These are phyloP conservation scores for Moesziomyces parantarcticus DNA, from an alignment of 1,284 basidiomycete genomes.

Conservation along the genomic window DNA sequence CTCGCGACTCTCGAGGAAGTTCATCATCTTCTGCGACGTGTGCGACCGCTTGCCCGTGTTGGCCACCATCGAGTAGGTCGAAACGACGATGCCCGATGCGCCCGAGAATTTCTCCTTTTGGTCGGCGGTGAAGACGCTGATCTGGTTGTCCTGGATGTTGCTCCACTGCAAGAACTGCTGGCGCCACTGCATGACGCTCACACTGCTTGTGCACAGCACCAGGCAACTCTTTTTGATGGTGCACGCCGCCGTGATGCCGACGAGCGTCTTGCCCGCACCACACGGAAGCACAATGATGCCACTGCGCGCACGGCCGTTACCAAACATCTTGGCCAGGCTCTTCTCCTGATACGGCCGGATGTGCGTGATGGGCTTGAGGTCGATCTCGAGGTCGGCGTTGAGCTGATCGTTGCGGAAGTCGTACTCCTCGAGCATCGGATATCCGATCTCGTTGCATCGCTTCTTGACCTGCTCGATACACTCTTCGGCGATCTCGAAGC, in stretches of 20 bases:
- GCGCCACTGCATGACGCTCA: constrained; percentile 67
- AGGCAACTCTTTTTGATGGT: constrained; percentile 99
- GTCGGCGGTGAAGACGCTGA: constrained; percentile 67
- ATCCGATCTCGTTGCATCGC: constrained; percentile 66
- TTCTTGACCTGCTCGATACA: constrained; percentile 66
- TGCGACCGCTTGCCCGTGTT: constrained; percentile 67
- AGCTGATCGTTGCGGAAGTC: constrained; percentile 67
- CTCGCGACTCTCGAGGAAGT: constrained; percentile 66
- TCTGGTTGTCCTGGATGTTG: constrained; percentile 67
- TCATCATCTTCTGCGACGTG: constrained; percentile 68
- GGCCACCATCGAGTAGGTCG: constrained; percentile 68
- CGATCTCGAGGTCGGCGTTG: constrained; percentile 67
- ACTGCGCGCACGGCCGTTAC: constrained; percentile 71
- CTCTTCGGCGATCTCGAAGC: constrained; percentile 65
- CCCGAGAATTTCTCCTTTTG: constrained; percentile 67
- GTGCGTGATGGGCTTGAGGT: constrained; percentile 66
- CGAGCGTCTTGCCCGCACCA: constrained; percentile 97
- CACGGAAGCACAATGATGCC: constrained; percentile 99
- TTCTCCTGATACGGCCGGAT: constrained; percentile 68
- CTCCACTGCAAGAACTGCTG: constrained; percentile 67
- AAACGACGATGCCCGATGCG: constrained; percentile 66
- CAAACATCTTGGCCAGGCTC: constrained; percentile 67
- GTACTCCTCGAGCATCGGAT: constrained; percentile 67
- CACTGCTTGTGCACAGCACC: constrained; percentile 79
- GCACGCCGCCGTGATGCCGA: constrained; percentile 98